Evolutionary conservation across 129 eudicot species (phyloP), one percentile per base, ranked within the genome.

Genomic region (Deinandra increscens): DNA sequence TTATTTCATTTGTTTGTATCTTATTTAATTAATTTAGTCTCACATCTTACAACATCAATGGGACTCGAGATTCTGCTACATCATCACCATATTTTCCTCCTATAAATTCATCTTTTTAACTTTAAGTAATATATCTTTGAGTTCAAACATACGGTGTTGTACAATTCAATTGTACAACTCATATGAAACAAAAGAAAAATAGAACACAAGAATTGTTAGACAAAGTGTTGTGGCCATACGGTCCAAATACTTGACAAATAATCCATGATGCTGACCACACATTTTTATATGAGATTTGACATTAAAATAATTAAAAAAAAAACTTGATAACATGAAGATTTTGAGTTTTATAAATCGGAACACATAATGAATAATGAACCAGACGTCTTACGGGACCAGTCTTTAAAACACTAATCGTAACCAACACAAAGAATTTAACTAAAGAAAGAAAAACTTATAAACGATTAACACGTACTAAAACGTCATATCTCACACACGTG

Each of bases 221-320:
- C 64, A 68, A 36, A 36, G 19, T 34, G 43, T n/a, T n/a, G n/a
- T 26, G 58, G 26, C 17, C 64, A 45, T 45, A 60, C 48, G 80
- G 75, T 60, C 80, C 75, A n/a, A 48, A n/a, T 31, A 9, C 70
- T 20, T 60, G 80, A 68, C 23, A 69, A 53, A 34, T n/a, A 69
- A 67, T 26, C 14, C 68, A 2, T 36, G 80, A 69, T 22, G 48
- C 15, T 76, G 80, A 76, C 80, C 15, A 55, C 67, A 53, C 71
- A 49, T 38, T 33, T 36, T 36, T 20, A 7, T 37, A n/a, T 9
- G 6, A 50, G 4, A 76, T 37, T n/a, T 29, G 43, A 69, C 70
- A 18, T 62, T 48, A 69, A 76, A 67, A 67, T 29, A 38, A 76
- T 48, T n/a, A n/a, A n/a, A n/a, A n/a, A n/a, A n/a, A 49, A 14